Evolutionary conservation across 768 basidiomycete species (phyloP), one percentile per base, ranked within the genome.

Genomic region (Termitomyces sp.): DNA sequence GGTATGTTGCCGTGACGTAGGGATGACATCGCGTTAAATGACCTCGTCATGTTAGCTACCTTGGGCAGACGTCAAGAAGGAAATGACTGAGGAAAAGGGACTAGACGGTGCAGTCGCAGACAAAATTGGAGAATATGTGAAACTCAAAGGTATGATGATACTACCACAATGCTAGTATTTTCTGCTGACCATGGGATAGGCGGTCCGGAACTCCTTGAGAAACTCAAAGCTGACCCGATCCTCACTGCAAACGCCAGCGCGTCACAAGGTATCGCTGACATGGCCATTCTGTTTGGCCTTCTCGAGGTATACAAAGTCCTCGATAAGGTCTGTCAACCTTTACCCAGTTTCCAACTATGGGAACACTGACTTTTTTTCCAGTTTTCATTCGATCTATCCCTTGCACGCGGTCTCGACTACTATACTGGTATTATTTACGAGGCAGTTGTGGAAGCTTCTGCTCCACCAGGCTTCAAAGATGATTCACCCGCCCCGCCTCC

Each of bases 381-480:
- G 91, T 83, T 99, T 67, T 95, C 93, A 3, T 98, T 99, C 69
- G 96, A 99, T 72, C 82, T 98, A 63, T 97, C 95, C 2, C 85
- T 99, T 14, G 96, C 96, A n/a, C 89, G 96, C 35, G 96, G 96
- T 41, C 82, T 98, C 23, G 97, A 98, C 72, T 98, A 99, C 74
- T 98, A 99, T 74, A 99, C 96, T 2, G 97, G 97, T 18, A 88
- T 99, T 67, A 98, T 98, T 70, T 98, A 96, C 74, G 96, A 99
- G 74, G 97, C 93, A 46, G 84, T 91, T 61, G 91, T 94, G 43
- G 94, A 93, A 68, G 92, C 88, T 1, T 98, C 95, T 9, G 95
- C 95, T 0, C 95, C 96, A 2, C 95, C 96, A 0, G 87, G 86
- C 3, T 86, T 93, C 75, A 80, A 79, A 60, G 64, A 76, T 35